Conservation (phyloP, 2,329 filamentous ascomycete genomes). For the Penicillium sp. region DNA sequence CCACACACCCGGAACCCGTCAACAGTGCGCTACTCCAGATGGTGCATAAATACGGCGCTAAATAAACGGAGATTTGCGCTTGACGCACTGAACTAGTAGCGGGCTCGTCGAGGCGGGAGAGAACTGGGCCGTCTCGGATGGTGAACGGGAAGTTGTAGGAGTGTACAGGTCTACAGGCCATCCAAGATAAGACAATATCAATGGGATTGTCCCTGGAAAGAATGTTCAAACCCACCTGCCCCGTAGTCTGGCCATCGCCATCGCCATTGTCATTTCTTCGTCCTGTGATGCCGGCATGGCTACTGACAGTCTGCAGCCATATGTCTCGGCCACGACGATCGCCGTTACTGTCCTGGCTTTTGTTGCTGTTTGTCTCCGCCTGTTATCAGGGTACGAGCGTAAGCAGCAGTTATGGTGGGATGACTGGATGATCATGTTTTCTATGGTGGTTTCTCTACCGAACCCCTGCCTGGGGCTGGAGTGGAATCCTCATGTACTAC, state of each 20-base stretch:
- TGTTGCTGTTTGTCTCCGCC: conserved; percentile 45
- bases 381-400: conserved; percentile 50
- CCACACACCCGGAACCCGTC: conserved; percentile 53
- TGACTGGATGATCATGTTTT: conserved; percentile 56
- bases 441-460: conserved; percentile 46
- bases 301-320: conserved; percentile 47
- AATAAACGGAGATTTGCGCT: not conserved
- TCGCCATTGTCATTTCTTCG: too few species aligned
- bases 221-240: too few species aligned
- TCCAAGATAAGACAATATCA: too few species aligned
- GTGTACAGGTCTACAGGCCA: too few species aligned
- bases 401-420: conserved; percentile 57
- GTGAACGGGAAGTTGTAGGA: too few species aligned
- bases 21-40: conserved; percentile 31
- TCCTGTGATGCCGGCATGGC: too few species aligned
- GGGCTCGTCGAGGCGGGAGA: too few species aligned
- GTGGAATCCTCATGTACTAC: conserved; percentile 35
- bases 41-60: conserved; percentile 29
- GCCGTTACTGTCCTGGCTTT: conserved; percentile 51
- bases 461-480: conserved; percentile 24
- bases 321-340: conserved; percentile 48
- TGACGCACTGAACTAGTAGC: not conserved
- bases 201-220: too few species aligned
- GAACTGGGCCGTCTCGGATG: too few species aligned
- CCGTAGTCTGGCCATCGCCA: too few species aligned